Conservation (phyloP, 2,329 filamentous ascomycete genomes). For the Rhexocercosporidium sp. region DNA sequence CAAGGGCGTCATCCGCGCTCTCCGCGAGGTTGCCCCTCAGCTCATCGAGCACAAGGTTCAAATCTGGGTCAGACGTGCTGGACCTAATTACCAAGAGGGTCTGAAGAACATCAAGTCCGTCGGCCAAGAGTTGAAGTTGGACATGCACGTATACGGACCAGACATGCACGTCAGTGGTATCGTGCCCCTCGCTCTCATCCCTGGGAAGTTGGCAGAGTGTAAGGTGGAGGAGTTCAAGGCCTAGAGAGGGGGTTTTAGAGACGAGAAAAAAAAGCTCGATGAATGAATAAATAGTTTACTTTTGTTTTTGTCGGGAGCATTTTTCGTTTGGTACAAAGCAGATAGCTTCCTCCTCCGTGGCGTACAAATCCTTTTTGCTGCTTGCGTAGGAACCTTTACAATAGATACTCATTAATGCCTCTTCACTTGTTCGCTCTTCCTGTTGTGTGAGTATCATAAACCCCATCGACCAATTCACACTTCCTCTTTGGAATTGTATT, state of each 20-base stretch:
- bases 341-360: conserved; percentile 22
- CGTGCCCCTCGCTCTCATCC: conserved; percentile 84
- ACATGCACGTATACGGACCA: conserved; percentile 89
- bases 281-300: conserved; percentile 27
- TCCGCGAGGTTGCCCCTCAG: conserved; percentile 84
- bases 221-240: conserved; percentile 61
- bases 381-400: conserved; percentile 34
- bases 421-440: neutral
- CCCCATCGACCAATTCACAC: neutral
- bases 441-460: neutral
- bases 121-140: conserved; percentile 88
- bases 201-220: conserved; percentile 67
- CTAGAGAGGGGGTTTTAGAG: conserved; percentile 25
- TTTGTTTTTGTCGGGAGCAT: conserved; percentile 23
- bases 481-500: too few species aligned
- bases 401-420: conserved; percentile 42
- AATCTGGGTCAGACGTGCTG: conserved; percentile 91
- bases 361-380: conserved; percentile 32
- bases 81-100: conserved; percentile 99
- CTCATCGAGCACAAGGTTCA: conserved; percentile 96
- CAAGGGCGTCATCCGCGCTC: conserved; percentile 98
- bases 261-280: conserved; percentile 20
- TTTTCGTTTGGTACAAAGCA: conserved; percentile 30
- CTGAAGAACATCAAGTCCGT: conserved; percentile 99
- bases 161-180: conserved; percentile 94